Evolutionary conservation across 306 rosid species (phyloP).

Genomic region (Cucumis melo): DNA sequence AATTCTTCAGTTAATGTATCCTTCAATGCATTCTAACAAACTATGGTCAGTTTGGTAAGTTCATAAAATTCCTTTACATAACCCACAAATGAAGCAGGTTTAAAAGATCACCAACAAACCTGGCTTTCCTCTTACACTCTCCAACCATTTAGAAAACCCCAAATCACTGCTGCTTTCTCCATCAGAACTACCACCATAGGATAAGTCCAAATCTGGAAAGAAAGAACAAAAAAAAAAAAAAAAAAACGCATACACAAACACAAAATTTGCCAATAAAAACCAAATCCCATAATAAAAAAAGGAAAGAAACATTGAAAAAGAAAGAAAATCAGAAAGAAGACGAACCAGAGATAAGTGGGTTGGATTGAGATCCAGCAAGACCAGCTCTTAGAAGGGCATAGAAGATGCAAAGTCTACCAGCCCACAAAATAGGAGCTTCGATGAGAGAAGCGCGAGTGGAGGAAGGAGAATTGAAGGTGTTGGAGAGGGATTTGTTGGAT

Average conservation of each 20-base stretch:
- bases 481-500: constrained; percentile 4
- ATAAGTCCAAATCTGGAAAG: constrained; percentile 36
- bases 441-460: constrained; percentile 44
- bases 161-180: constrained; percentile 42
- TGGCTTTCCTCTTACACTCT: constrained; percentile 59
- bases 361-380: constrained; percentile 74
- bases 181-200: constrained; percentile 18
- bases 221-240: too few species aligned
- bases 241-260: background rate
- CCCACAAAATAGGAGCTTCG: constrained; percentile 80
- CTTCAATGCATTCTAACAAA: background rate
- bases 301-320: background rate
- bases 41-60: background rate
- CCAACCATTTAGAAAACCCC: constrained; percentile 90
- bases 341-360: constrained; percentile 70
- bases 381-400: constrained; percentile 82
- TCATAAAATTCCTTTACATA: background rate
- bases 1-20: background rate
- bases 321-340: background rate
- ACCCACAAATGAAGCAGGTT: background rate
- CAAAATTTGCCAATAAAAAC: background rate
- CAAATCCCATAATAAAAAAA: background rate
- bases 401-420: constrained; percentile 68
- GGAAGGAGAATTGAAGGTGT: background rate
- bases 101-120: constrained; percentile 21